Percentiles rank a stretch among this genome's conserved stretches.
Evolutionary conservation across 1,284 basidiomycete genomes (phyloP).

Genomic region (Pyrrhoderma noxium): DNA sequence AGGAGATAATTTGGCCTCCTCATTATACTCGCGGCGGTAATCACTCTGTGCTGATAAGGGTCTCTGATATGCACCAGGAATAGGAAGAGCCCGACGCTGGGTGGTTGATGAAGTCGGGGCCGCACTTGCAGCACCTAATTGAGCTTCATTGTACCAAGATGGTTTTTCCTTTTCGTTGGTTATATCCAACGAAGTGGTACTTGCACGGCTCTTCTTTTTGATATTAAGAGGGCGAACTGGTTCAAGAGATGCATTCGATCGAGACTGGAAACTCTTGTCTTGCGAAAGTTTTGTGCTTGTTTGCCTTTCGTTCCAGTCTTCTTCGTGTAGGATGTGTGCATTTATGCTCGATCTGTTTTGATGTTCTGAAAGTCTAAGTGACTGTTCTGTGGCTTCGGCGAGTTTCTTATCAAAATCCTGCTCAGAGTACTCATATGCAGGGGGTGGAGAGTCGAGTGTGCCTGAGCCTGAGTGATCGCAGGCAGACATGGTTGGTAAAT

Average conservation of each 20-base stretch:
- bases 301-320: conserved; percentile 43
- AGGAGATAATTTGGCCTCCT: conserved; percentile 25
- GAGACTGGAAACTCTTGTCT: not conserved
- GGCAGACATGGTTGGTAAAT: not conserved
- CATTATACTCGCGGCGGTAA: not conserved
- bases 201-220: conserved; percentile 23
- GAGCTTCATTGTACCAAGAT: conserved; percentile 28
- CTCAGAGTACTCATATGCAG: conserved; percentile 45
- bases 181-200: conserved; percentile 8
- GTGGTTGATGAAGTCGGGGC: conserved; percentile 5
- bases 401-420: conserved; percentile 53
- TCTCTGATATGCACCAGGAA: conserved; percentile 12
- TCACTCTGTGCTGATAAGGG: not conserved
- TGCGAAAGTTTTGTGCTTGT: conserved; percentile 25
- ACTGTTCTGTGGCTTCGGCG: conserved; percentile 35
- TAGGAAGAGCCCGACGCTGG: conserved; percentile 17
- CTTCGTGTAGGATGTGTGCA: conserved; percentile 28
- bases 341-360: not conserved
- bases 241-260: conserved; percentile 1
- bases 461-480: not conserved
- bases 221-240: conserved; percentile 25
- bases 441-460: conserved; percentile 29
- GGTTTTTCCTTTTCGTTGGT: conserved; percentile 26
- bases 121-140: conserved; percentile 19
- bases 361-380: conserved; percentile 21